Base-by-base conservation (phyloP, 1,284 basidiomycete species). In the Stygiomarasmius scandens region DNA sequence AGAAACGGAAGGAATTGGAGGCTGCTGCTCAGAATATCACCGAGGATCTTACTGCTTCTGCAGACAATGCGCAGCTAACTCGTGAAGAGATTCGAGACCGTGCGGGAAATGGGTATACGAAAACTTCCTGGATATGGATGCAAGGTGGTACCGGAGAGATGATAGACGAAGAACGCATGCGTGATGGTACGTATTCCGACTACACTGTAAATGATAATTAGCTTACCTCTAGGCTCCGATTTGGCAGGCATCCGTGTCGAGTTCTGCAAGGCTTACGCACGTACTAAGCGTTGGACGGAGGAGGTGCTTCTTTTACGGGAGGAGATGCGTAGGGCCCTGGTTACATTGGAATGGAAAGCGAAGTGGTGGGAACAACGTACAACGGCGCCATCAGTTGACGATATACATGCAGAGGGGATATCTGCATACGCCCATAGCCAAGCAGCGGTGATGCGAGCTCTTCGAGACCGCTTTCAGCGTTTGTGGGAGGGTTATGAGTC, bases 111-210 rank as follows among this genome's bases (percentile, higher is more conserved):
- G 52, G n/a, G 5, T 11, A 38, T 8, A 41, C 16, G 19, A 44
- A 27, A 23, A 22, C 43, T 11, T 53, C 52, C n/a, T 53, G 52
- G 52, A 53, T 53, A 4, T 53, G 52, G 52, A 53, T 53, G 52
- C 22, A 25, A 9, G 20, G 29, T 12, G 52, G 38, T 11, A 53
- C 11, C 19, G 23, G 24, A 20, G 24, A 53, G 5, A 3, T 53
- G 38, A 34, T 22, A 6, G 38, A 24, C 12, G 36, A 41, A 11
- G 50, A 38, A 4, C 14, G 14, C 41, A 22, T 52, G 19, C 20
- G 32, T 10, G 29, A 24, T 23, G 34, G 50, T 52, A 14, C 5
- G 50, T 23, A 19, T 8, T 36, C 38, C 12, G 22, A 22, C 3
- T 38, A 41, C 11, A 12, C n/a, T 12, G 8, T 16, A 9, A 20